Conservation (phyloP, 257 asterid genomes). For the Nicotiana tabacum region DNA sequence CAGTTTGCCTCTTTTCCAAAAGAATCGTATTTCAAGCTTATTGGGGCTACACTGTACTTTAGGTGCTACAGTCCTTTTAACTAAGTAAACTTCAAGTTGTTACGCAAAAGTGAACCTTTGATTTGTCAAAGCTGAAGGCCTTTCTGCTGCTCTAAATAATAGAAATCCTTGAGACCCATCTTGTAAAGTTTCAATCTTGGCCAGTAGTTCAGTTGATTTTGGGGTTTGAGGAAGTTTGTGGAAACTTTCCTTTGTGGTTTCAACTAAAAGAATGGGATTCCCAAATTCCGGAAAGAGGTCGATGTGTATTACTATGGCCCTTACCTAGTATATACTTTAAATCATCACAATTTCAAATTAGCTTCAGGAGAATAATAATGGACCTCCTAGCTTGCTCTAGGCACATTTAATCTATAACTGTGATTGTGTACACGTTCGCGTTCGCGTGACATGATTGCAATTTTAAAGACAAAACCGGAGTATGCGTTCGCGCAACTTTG, state of each 20-base stretch:
- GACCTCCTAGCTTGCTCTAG: too few relatives aligned
- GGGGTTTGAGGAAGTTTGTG: neutral
- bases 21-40: neutral
- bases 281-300: neutral
- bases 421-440: too few relatives aligned
- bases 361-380: too few relatives aligned
- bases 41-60: neutral
- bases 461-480: too few relatives aligned
- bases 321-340: constrained; percentile 32
- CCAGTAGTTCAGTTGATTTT: constrained; percentile 2
- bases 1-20: neutral
- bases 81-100: neutral
- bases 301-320: constrained; percentile 26
- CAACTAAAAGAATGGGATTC: constrained; percentile 30
- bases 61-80: neutral
- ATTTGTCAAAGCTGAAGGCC: neutral
- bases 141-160: neutral
- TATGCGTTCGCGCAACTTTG: too few relatives aligned
- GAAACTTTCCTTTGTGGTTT: neutral
- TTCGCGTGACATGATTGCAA: too few relatives aligned
- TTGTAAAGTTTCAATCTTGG: constrained; percentile 19
- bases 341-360: too few relatives aligned
- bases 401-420: too few relatives aligned
- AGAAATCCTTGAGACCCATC: neutral
- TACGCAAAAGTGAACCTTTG: neutral